Percentiles rank a stretch among this genome's conserved stretches.
These are phyloP conservation scores for Plasmodium gonderi DNA, from an alignment of 169 alveolate species.

Conservation along the genomic window DNA sequence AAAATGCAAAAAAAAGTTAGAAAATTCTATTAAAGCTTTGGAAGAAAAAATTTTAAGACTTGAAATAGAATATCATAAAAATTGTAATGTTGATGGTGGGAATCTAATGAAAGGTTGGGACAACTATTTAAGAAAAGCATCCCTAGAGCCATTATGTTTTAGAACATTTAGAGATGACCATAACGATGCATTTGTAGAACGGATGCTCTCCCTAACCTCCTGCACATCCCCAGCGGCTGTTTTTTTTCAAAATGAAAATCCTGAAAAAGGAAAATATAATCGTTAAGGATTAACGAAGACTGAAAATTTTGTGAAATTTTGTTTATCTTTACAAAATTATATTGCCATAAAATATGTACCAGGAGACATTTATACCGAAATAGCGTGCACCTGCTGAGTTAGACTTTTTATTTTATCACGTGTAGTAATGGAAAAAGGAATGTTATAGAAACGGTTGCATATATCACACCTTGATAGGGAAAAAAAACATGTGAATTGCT, in stretches of 20 bases:
- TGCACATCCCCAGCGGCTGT: conserved; percentile 58
- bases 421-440: background rate
- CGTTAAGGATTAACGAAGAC: too few relatives aligned
- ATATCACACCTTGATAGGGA: background rate
- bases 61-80: conserved; percentile 65
- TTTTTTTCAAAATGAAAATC: conserved; percentile 22
- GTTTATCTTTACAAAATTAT: background rate
- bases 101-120: conserved; percentile 73
- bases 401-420: background rate
- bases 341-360: background rate
- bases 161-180: conserved; percentile 71
- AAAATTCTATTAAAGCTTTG: conserved; percentile 63
- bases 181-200: conserved; percentile 37
- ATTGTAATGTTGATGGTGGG: conserved; percentile 73
- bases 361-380: background rate
- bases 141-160: conserved; percentile 58
- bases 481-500: background rate
- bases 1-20: conserved; percentile 63
- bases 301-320: background rate
- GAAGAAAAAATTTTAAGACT: conserved; percentile 75
- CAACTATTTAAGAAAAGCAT: conserved; percentile 33
- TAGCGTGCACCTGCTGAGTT: background rate
- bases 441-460: background rate
- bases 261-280: background rate
- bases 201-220: conserved; percentile 68